Evolutionary conservation across 2,329 filamentous ascomycete genomes (phyloP).

Genomic region (Hypoxylon sp.): DNA sequence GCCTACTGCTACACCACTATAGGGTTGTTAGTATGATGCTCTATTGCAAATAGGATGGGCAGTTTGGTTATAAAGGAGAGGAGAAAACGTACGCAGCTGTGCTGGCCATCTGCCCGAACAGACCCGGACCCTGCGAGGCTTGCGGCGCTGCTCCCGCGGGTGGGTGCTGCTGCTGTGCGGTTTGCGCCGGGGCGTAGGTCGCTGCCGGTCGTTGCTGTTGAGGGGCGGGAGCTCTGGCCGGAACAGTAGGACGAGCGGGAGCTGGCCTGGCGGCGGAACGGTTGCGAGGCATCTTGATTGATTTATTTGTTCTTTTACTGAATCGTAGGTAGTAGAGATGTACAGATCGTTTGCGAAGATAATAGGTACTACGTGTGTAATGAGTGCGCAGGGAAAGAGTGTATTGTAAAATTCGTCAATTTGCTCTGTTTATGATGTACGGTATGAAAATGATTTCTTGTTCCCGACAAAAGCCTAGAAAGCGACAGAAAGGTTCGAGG

Average conservation of each 20-base stretch:
- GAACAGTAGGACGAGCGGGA: constrained; percentile 69
- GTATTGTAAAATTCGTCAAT: constrained; percentile 11
- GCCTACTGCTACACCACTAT: constrained; percentile 93
- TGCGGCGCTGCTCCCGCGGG: constrained; percentile 55
- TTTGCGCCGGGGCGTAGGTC: constrained; percentile 63
- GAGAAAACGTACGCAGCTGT: constrained; percentile 87
- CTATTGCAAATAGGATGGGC: no score
- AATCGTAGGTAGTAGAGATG: no score
- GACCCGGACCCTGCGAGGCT: constrained; percentile 75
- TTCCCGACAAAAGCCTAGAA: no score
- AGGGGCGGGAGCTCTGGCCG: constrained; percentile 61
- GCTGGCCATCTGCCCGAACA: constrained; percentile 96
- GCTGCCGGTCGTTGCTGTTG: constrained; percentile 76
- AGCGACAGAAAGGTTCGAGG: no score
- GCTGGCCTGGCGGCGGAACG: constrained; percentile 68
- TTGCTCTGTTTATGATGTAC: constrained; percentile 13
- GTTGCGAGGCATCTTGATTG: constrained; percentile 76
- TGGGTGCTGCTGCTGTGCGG: constrained; percentile 59
- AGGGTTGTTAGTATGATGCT: constrained; percentile 39
- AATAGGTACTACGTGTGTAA: no score
- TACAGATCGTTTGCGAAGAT: background rate
- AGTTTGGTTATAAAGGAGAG: constrained; percentile 1
- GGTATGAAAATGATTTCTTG: no score
- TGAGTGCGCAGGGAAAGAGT: constrained; percentile 1
- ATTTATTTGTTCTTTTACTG: no score